These are phyloP conservation scores for Halophytophthora polymorphica DNA, from an alignment of 352 stramenopile species.

Conservation along the genomic window DNA sequence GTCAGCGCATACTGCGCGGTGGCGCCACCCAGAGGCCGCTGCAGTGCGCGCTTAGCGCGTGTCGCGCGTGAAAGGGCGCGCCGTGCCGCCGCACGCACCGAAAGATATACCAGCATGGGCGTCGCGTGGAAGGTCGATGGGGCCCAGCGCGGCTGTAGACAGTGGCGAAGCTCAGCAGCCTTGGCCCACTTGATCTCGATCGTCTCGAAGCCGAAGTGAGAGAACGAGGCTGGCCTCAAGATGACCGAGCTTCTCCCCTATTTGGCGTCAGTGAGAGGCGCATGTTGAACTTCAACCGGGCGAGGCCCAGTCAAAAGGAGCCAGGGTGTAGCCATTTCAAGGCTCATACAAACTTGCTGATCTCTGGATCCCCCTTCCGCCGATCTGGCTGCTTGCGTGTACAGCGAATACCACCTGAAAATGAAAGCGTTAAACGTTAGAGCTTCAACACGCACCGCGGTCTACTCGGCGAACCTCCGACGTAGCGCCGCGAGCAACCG, in stretches of 20 bases:
- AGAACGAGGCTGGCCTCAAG: too few relatives aligned
- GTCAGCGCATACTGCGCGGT: slow-evolving; percentile 9
- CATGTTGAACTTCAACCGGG: not conserved
- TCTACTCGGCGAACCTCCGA: not conserved
- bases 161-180: too few relatives aligned
- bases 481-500: slow-evolving; percentile 6
- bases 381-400: not conserved
- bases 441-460: too few relatives aligned
- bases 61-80: slow-evolving; percentile 2
- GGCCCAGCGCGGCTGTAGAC: too few relatives aligned
- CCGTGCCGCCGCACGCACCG: slow-evolving; percentile 15
- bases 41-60: not conserved
- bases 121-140: too few relatives aligned
- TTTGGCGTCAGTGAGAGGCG: not conserved
- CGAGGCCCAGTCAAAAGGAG: not conserved
- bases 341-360: too few relatives aligned
- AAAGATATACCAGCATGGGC: slow-evolving; percentile 13
- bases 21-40: slow-evolving; percentile 9
- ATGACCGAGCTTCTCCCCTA: too few relatives aligned
- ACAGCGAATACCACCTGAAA: not conserved
- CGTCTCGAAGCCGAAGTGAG: too few relatives aligned
- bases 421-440: not conserved
- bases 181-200: too few relatives aligned
- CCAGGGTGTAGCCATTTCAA: too few relatives aligned
- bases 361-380: not conserved